Evolutionary conservation across 2,329 filamentous ascomycete species (phyloP).

Genomic region (Fusarium sp.): DNA sequence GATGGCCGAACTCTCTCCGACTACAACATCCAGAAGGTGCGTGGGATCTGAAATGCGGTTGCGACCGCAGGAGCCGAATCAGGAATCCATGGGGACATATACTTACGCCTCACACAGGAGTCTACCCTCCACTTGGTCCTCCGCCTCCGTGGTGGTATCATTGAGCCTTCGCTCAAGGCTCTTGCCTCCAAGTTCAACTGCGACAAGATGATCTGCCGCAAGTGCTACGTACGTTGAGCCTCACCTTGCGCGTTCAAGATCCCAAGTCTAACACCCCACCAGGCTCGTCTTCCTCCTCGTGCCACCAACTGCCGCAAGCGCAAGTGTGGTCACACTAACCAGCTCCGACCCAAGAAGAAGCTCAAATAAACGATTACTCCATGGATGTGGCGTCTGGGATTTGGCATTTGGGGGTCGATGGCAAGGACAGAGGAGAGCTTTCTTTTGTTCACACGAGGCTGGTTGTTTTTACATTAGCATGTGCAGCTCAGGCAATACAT

Average conservation of each 20-base stretch:
- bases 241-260: neutral
- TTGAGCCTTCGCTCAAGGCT: constrained; percentile 98
- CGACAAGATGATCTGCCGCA: constrained; percentile 99
- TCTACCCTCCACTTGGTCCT: constrained; percentile 98
- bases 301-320: constrained; percentile 99
- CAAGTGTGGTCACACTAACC: constrained; percentile 99
- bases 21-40: constrained; percentile 99
- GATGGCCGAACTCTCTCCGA: constrained; percentile 96
- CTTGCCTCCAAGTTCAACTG: constrained; percentile 99
- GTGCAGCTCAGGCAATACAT: constrained; percentile 56
- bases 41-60: constrained; percentile 50
- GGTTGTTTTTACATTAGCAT: constrained; percentile 60
- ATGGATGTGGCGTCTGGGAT: constrained; percentile 63
- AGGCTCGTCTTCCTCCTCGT: constrained; percentile 92
- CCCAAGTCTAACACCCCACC: constrained; percentile 7
- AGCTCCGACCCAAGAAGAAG: constrained; percentile 99
- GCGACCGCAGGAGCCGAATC: constrained; percentile 1
- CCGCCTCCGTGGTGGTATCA: constrained; percentile 99
- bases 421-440: constrained; percentile 53
- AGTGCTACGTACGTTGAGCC: constrained; percentile 89
- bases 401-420: constrained; percentile 57
- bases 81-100: constrained; percentile 11
- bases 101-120: constrained; percentile 72
- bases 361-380: constrained; percentile 75
- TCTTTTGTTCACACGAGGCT: constrained; percentile 54